phyloP scores from a whole-genome alignment of 345 rosid genomes.

The Diplotaxis tenuifolia region DNA sequence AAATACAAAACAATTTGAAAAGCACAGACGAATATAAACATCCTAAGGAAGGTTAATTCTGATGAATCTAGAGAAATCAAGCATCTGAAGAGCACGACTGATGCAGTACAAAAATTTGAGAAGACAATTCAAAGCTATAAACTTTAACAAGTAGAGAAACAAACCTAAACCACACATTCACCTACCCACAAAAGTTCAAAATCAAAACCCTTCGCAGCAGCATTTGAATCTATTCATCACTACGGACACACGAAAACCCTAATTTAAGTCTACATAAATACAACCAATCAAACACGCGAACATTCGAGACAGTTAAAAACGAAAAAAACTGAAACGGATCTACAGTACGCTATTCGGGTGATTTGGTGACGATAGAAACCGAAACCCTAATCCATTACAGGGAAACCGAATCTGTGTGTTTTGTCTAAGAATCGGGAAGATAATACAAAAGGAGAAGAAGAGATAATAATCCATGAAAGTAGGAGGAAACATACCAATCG shows the following conservation, averaged over 20 bases:
- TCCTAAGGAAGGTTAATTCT: neutral
- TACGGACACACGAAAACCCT: neutral
- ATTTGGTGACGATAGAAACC: neutral
- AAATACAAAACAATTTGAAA: neutral
- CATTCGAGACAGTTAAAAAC: neutral
- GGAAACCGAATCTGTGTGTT: neutral
- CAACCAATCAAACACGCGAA: constrained; percentile 17
- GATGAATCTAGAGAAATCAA: constrained; percentile 15
- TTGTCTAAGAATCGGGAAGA: neutral
- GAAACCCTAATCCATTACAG: constrained; percentile 5
- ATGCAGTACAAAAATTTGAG: neutral
- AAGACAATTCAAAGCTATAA: neutral
- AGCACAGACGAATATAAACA: neutral
- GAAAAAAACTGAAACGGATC: constrained; percentile 17
- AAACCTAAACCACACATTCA: constrained; percentile 25
- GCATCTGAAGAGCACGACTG: neutral
- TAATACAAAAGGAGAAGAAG: neutral
- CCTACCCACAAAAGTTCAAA: constrained; percentile 7
- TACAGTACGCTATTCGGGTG: constrained; percentile 1
- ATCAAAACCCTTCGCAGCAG: neutral
- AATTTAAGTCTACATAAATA: neutral
- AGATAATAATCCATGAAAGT: neutral
- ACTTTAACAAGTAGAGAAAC: neutral
- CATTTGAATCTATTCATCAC: constrained; percentile 20
- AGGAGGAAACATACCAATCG: constrained; percentile 30